These are phyloP conservation scores for Solanum hybrid DNA, from an alignment of 305 asterid species.

Conservation along the genomic window DNA sequence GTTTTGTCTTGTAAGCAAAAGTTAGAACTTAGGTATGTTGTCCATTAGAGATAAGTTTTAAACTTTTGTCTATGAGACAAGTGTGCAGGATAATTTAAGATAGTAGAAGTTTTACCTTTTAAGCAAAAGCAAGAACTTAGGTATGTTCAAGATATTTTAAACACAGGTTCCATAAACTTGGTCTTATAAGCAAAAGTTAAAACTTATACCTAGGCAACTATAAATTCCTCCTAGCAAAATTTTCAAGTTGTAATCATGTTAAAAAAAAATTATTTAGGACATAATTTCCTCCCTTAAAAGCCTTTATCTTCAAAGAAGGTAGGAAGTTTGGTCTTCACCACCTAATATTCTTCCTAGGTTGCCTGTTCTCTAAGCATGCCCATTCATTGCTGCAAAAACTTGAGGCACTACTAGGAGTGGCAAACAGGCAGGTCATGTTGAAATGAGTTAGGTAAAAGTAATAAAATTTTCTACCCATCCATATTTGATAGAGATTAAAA, in stretches of 20 bases:
- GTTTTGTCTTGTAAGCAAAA: neutral
- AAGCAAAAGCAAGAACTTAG: neutral
- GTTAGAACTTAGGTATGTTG: neutral
- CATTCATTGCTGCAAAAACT: neutral
- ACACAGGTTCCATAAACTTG: neutral
- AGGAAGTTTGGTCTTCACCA: neutral
- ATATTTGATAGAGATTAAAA: neutral
- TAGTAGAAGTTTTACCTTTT: neutral
- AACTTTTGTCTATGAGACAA: neutral
- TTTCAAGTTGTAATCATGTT: neutral
- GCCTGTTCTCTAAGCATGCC: neutral
- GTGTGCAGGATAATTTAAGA: neutral
- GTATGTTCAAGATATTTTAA: neutral
- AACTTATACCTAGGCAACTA: neutral
- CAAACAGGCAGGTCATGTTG: neutral
- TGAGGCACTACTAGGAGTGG: neutral
- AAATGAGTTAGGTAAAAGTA: neutral
- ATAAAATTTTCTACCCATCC: neutral
- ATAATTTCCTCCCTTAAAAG: neutral
- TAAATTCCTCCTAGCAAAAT: neutral
- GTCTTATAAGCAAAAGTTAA: neutral
- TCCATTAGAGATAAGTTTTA: neutral
- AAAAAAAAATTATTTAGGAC: neutral
- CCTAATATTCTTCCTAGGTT: neutral
- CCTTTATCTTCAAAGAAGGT: neutral